Conservation (phyloP, 176 grass and related monocot genomes). For the Musa beccarii region DNA sequence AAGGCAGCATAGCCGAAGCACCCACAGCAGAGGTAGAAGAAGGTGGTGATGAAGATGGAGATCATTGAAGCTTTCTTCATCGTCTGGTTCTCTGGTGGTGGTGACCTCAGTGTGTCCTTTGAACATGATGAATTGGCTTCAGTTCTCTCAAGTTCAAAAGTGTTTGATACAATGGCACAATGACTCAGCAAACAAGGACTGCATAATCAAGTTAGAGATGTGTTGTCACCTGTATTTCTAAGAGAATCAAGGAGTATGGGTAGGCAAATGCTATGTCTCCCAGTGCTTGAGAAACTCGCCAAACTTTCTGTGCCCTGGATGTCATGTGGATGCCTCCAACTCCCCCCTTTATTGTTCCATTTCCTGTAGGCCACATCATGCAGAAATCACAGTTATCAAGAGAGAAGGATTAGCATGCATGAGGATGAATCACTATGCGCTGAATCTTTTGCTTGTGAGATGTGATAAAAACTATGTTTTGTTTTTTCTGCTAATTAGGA, state of each 20-base stretch:
- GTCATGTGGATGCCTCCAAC: conserved; percentile 35
- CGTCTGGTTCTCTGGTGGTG: conserved; percentile 54
- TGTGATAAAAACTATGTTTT: no score
- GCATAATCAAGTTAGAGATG: neutral
- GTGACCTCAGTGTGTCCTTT: conserved; percentile 70
- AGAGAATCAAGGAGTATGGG: conserved; percentile 66
- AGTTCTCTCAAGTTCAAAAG: neutral
- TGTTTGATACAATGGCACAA: neutral
- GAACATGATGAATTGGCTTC: neutral
- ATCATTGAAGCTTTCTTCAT: conserved; percentile 58
- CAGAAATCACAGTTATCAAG: neutral
- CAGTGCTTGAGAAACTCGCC: conserved; percentile 65
- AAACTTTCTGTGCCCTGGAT: conserved; percentile 54
- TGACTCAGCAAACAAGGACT: neutral
- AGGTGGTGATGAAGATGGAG: conserved; percentile 44
- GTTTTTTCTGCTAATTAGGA: no score
- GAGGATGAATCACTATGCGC: neutral
- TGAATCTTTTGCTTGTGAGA: no score
- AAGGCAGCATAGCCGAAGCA: conserved; percentile 84
- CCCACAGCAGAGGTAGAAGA: conserved; percentile 75
- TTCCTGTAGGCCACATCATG: conserved; percentile 20
- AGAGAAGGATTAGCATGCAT: neutral
- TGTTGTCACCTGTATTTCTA: conserved; percentile 54
- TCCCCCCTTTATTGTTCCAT: conserved; percentile 48
- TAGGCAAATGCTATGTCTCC: conserved; percentile 88